phyloP scores from a whole-genome alignment of 2,329 filamentous ascomycete genomes.

The Microsporum audouinii region DNA sequence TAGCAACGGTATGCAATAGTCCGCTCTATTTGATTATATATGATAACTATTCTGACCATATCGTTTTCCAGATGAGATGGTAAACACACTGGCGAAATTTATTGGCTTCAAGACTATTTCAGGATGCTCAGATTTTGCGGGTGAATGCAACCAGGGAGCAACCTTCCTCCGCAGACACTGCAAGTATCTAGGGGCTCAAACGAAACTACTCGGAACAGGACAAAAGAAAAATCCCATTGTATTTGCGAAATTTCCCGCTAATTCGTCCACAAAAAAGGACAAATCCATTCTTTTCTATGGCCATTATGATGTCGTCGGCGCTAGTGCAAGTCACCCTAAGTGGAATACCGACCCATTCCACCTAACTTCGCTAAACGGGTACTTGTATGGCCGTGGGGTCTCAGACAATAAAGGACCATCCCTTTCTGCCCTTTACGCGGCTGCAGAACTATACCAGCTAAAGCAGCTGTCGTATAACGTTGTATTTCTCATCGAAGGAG shows the following conservation, averaged over 20 bases:
- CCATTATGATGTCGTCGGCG: conserved; percentile 93
- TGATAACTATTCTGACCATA: not conserved
- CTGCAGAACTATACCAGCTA: conserved; percentile 76
- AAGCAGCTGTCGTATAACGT: conserved; percentile 78
- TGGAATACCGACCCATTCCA: conserved; percentile 84
- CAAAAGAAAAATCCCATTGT: conserved; percentile 84
- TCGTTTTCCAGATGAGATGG: conserved; percentile 39
- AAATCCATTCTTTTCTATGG: conserved; percentile 95
- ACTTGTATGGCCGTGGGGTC: conserved; percentile 88
- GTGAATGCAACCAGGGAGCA: conserved; percentile 85
- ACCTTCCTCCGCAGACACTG: conserved; percentile 84
- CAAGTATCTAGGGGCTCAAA: conserved; percentile 79
- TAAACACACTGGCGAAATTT: conserved; percentile 70
- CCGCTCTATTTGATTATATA: not conserved
- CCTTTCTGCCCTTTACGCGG: conserved; percentile 84
- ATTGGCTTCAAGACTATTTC: conserved; percentile 88
- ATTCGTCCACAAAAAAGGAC: conserved; percentile 44
- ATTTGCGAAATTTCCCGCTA: conserved; percentile 65
- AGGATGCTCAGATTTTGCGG: conserved; percentile 70
- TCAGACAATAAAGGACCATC: conserved; percentile 97
- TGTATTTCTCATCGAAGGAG: conserved; percentile 68
- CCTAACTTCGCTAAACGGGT: conserved; percentile 81
- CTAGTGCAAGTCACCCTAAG: conserved; percentile 67
- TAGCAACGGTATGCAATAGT: conserved; percentile 41
- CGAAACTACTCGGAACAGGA: conserved; percentile 77